Evolutionary conservation across 129 eudicot species (phyloP).

Genomic region (Flaveria linearis): DNA sequence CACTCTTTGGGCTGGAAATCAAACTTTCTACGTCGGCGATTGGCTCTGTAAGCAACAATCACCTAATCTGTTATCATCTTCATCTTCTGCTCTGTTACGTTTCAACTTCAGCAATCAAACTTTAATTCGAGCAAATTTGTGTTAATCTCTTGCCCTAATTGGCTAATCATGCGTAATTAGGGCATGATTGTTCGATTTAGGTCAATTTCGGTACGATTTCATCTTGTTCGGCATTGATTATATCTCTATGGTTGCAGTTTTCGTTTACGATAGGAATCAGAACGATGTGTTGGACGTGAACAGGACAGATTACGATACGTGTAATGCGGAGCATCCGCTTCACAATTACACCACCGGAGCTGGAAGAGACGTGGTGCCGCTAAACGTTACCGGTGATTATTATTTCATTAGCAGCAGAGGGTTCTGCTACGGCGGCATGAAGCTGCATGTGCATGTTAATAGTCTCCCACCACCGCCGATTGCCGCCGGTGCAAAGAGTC

Average conservation of each 20-base stretch:
- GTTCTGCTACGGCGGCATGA: constrained; percentile 76
- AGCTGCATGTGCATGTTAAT: constrained; percentile 51
- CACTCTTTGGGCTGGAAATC: constrained; percentile 64
- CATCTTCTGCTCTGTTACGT: neutral
- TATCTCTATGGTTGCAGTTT: constrained; percentile 45
- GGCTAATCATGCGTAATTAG: neutral
- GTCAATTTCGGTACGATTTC: too few species aligned
- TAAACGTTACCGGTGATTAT: constrained; percentile 59
- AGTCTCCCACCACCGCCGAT: constrained; percentile 61
- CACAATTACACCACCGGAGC: constrained; percentile 84
- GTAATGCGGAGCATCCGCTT: constrained; percentile 69
- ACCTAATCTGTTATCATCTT: too few species aligned
- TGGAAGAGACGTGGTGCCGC: constrained; percentile 79
- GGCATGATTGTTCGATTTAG: too few species aligned
- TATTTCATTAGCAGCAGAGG: constrained; percentile 86
- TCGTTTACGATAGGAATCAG: constrained; percentile 79
- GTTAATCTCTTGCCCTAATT: too few species aligned
- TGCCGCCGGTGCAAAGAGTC: constrained; percentile 46
- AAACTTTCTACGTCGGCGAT: constrained; percentile 62
- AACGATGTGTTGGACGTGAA: constrained; percentile 69
- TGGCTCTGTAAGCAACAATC: constrained; percentile 63
- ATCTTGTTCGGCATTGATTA: neutral
- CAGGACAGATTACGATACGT: constrained; percentile 66
- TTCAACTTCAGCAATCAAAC: neutral
- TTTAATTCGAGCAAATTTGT: too few species aligned